Evolutionary conservation across 169 alveolate species (phyloP), one percentile per base, ranked within the genome.

Genomic region (Prorocentrum cordatum): DNA sequence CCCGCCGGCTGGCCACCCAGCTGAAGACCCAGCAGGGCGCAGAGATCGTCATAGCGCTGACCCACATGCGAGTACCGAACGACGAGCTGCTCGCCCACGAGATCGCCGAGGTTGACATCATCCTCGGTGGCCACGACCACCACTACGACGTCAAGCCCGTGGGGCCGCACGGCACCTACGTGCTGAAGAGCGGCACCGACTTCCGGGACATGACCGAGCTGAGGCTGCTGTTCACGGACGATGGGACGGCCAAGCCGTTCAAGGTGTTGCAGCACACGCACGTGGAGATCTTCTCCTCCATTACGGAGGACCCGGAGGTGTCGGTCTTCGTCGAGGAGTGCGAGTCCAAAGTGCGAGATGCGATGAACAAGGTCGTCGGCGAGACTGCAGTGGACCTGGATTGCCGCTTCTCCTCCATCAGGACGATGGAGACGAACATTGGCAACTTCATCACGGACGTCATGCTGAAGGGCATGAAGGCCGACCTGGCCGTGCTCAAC

Each of bases 21-120:
- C 75, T 79, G 89, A 79, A 79, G 64, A 73, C 24, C 9, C 94
- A 93, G n/a, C 86, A 93, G 39, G 92, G 92, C 33, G 96, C 97
- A 32, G 97, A 96, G 71, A 42, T 96, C 12, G 94, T 96, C 42
- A 94, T 96, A 26, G 98, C 98, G 7, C 86, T 96, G 39, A 95
- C 98, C 50, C 98, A 96, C 92, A 94, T 95, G 97, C 92, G 96
- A 64, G 95, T 94, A 20, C 97, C 96, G 10, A 96, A 96, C 89
- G 98, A 79, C 38, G 73, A 79, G 42, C 77, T 79, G 27, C 47
- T 79, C 9, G 89, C 89, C 3, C 29, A 79, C 31, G 89, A 79
- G 83, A 75, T 79, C 27, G 38, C 89, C 0, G 89, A 79, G 75
- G 89, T 79, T 62, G 89, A 79, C 75, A 24, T 79, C 38, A 79